phyloP scores from a whole-genome alignment of 2,329 filamentous ascomycete genomes.

The Sarocladiaceae sp. region DNA sequence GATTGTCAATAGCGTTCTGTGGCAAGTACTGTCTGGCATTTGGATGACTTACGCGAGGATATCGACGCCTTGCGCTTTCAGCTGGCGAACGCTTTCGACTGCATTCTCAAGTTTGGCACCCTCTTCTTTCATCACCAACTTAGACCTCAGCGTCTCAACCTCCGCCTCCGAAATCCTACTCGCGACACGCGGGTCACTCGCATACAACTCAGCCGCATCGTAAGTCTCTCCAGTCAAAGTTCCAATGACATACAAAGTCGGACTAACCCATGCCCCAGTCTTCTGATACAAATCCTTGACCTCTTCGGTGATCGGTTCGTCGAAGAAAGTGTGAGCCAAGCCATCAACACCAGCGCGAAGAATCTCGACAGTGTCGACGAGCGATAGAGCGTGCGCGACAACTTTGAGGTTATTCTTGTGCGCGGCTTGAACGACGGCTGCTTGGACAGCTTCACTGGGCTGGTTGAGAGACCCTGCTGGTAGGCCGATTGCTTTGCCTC shows the following conservation, averaged over 20 bases:
- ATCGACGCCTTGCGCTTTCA: background rate
- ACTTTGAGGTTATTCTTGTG: constrained; percentile 3
- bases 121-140: background rate
- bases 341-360: background rate
- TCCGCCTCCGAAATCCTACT: background rate
- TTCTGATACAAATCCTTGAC: background rate
- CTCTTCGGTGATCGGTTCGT: background rate
- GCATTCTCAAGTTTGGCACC: background rate
- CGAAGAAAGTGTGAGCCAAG: background rate
- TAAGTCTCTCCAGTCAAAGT: background rate
- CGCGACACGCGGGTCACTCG: background rate
- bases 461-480: background rate
- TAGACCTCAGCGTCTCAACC: background rate
- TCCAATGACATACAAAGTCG: background rate
- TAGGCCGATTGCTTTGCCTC: background rate
- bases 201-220: background rate
- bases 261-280: background rate
- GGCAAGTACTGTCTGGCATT: background rate
- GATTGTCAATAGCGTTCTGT: background rate
- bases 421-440: background rate
- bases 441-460: background rate
- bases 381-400: background rate
- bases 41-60: background rate
- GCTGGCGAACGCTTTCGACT: background rate
- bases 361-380: background rate